phyloP scores from a whole-genome alignment of 1,284 basidiomycete species.

The Cutaneotrichosporon cyanovorans region DNA sequence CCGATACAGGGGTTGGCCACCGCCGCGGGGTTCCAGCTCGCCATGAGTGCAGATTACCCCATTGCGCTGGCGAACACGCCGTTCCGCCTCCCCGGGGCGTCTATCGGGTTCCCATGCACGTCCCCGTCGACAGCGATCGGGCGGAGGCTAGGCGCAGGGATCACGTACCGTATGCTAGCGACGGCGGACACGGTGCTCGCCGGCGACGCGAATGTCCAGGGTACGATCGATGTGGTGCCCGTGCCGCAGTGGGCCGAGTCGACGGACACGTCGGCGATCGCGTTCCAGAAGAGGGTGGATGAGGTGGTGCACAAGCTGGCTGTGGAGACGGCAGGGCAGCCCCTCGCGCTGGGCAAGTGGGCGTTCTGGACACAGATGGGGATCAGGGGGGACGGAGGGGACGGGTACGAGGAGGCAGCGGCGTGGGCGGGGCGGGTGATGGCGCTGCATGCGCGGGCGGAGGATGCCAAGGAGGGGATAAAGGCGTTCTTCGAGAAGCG shows the following conservation, averaged over 20 bases:
- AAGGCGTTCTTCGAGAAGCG: constrained; percentile 16
- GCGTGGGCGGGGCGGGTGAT: constrained; percentile 14
- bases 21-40: constrained; percentile 16
- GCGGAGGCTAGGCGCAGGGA: constrained; percentile 8
- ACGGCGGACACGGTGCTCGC: constrained; percentile 13
- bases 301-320: constrained; percentile 10
- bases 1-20: constrained; percentile 15
- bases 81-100: constrained; percentile 13
- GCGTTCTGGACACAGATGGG: constrained; percentile 18
- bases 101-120: constrained; percentile 16
- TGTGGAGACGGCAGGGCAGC: constrained; percentile 10
- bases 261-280: constrained; percentile 2
- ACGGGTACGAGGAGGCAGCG: constrained; percentile 18
- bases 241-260: constrained; percentile 10
- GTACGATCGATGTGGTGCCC: constrained; percentile 12
- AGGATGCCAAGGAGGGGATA: constrained; percentile 17
- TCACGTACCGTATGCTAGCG: constrained; percentile 17
- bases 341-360: constrained; percentile 16
- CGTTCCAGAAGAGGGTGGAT: constrained; percentile 8
- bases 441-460: constrained; percentile 16
- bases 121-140: constrained; percentile 11
- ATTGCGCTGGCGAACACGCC: constrained; percentile 13
- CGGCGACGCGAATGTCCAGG: constrained; percentile 4
- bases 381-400: constrained; percentile 6
- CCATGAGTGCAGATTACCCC: constrained; percentile 16